Percentiles rank a stretch among this genome's conserved stretches.
Evolutionary conservation across 768 basidiomycete genomes (phyloP).

Genomic region (Mycena maculata): DNA sequence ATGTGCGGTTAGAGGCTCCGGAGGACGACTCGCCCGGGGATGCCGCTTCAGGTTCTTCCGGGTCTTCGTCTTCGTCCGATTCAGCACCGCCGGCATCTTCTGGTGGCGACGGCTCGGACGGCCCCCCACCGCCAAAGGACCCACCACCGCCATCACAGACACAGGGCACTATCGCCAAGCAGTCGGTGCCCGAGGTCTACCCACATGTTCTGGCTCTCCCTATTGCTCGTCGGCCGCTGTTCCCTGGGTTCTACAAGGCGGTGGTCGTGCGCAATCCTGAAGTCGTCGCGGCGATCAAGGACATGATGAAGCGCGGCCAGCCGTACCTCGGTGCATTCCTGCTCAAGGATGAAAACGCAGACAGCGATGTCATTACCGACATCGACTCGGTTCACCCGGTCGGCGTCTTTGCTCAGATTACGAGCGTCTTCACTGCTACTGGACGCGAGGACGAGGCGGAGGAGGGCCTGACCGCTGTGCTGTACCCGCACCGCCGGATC

Average conservation of each 20-base stretch:
- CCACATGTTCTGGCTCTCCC: slow-evolving; percentile 96
- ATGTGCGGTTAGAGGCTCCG: slow-evolving; percentile 22
- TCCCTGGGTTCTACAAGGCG: slow-evolving; percentile 98
- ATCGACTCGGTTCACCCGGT: slow-evolving; percentile 90
- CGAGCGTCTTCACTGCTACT: slow-evolving; percentile 83
- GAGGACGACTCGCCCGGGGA: slow-evolving; percentile 39
- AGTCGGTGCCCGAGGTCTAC: slow-evolving; percentile 89
- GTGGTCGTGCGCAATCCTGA: slow-evolving; percentile 92
- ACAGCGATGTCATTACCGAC: slow-evolving; percentile 93
- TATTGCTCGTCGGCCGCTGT: slow-evolving; percentile 93
- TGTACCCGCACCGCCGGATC: slow-evolving; percentile 94
- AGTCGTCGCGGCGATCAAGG: slow-evolving; percentile 94
- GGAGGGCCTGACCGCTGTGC: slow-evolving; percentile 92
- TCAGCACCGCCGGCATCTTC: slow-evolving; percentile 54
- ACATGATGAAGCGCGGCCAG: slow-evolving; percentile 96
- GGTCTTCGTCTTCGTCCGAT: slow-evolving; percentile 45
- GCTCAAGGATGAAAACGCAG: slow-evolving; percentile 92
- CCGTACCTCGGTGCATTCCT: slow-evolving; percentile 98
- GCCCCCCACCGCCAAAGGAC: slow-evolving; percentile 43
- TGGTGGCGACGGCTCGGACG: slow-evolving; percentile 48
- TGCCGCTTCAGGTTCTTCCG: slow-evolving; percentile 22
- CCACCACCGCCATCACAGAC: slow-evolving; percentile 46
- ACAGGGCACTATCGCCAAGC: slow-evolving; percentile 77
- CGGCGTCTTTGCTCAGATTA: slow-evolving; percentile 97
- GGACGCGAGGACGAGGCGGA: slow-evolving; percentile 70